These are phyloP conservation scores for Neoboletus subvelutipes DNA, from an alignment of 768 basidiomycete genomes.

Conservation along the genomic window DNA sequence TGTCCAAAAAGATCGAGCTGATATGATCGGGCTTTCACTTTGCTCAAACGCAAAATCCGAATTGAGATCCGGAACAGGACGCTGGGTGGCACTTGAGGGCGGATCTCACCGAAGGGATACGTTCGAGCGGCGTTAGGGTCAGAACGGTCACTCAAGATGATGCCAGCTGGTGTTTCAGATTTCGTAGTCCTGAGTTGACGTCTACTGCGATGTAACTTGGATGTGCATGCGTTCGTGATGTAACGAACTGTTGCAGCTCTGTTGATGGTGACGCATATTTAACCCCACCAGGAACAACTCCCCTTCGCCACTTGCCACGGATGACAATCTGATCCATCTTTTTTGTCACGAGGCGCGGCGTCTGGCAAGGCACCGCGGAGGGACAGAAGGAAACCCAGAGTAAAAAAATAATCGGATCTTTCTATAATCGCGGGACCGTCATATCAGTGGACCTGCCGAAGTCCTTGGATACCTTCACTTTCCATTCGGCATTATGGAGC, in stretches of 20 bases:
- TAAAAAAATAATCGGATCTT: conserved; percentile 2
- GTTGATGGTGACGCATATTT: background rate
- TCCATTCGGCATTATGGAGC: conserved; percentile 6
- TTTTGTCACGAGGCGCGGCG: background rate
- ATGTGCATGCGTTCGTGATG: background rate
- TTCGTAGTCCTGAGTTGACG: background rate
- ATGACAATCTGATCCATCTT: background rate
- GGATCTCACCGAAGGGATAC: conserved; percentile 25
- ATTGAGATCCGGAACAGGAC: conserved; percentile 23
- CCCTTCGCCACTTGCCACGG: conserved; percentile 8
- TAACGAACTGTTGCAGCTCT: background rate
- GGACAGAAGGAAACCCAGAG: background rate
- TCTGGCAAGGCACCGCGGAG: background rate
- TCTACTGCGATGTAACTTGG: conserved; percentile 12
- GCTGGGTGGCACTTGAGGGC: conserved; percentile 22
- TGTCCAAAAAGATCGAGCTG: conserved; percentile 13
- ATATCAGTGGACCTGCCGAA: background rate
- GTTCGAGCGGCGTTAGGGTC: conserved; percentile 24
- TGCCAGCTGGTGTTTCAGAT: conserved; percentile 21
- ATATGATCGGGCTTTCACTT: conserved; percentile 25
- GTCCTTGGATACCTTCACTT: background rate
- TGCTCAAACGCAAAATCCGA: conserved; percentile 15
- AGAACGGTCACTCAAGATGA: background rate
- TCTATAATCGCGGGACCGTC: conserved; percentile 19
- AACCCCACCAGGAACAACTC: background rate